Evolutionary conservation across 768 basidiomycete species (phyloP).

Genomic region (Lactifluus rugatus): DNA sequence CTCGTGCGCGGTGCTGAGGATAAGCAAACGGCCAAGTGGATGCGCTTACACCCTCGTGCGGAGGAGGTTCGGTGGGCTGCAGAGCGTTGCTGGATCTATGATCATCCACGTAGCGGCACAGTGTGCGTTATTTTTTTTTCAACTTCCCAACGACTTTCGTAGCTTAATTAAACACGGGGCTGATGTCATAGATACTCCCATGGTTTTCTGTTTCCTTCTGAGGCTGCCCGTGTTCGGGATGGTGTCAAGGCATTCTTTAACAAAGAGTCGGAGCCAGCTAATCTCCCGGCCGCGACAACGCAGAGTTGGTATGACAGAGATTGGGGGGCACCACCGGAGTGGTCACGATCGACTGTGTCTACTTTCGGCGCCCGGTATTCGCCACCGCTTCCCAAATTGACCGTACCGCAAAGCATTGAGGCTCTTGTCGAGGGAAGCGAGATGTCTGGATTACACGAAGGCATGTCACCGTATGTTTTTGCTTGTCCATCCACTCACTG

Average conservation of each 20-base stretch:
- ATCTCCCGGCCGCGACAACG: conserved; percentile 21
- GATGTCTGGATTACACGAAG: conserved; percentile 64
- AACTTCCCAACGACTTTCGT: background rate
- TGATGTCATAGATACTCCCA: conserved; percentile 65
- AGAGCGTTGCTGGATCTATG: conserved; percentile 96
- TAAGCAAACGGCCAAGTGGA: conserved; percentile 90
- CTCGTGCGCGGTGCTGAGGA: conserved; percentile 81
- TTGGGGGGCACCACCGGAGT: conserved; percentile 43
- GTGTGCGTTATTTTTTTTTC: conserved; percentile 47
- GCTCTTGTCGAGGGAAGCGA: conserved; percentile 88
- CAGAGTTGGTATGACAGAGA: conserved; percentile 16
- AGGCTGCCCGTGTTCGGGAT: conserved; percentile 58
- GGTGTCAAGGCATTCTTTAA: conserved; percentile 46
- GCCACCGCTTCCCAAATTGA: conserved; percentile 57
- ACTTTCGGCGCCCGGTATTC: conserved; percentile 72
- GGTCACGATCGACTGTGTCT: conserved; percentile 78
- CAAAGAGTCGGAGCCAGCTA: conserved; percentile 25
- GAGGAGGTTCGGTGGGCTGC: conserved; percentile 78
- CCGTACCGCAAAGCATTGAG: conserved; percentile 66
- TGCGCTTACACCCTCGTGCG: conserved; percentile 73
- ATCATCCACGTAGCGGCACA: conserved; percentile 89
- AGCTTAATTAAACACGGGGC: background rate
- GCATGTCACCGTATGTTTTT: conserved; percentile 27
- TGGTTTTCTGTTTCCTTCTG: conserved; percentile 90
- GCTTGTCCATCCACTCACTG: background rate